Percentiles rank a stretch among this genome's conserved stretches.
phyloP scores from a whole-genome alignment of 2,329 filamentous ascomycete species.

The Talaromyces sp. region DNA sequence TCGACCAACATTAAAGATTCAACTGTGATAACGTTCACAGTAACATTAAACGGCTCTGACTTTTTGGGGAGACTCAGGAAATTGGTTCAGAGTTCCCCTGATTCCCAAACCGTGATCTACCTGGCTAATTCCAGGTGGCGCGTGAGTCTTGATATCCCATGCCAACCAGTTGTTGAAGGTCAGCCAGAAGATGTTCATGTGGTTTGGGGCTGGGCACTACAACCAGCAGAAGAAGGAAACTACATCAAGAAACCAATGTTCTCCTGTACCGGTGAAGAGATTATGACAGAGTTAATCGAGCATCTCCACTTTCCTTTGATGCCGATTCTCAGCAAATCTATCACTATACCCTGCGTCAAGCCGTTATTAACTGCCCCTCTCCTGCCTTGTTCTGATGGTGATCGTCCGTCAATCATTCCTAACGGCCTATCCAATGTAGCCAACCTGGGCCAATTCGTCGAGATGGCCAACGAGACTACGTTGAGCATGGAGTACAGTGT shows the following conservation, averaged over 20 bases:
- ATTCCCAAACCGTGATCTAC: not conserved
- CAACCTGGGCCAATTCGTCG: not conserved
- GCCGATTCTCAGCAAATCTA: not conserved
- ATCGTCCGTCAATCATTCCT: not conserved
- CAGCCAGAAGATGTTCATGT: not conserved
- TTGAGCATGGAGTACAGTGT: not conserved
- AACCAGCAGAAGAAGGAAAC: not conserved
- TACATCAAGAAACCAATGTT: not conserved
- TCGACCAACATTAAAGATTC: slow-evolving; percentile 28
- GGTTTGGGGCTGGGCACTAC: not conserved
- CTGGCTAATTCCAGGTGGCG: not conserved
- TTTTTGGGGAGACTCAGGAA: not conserved
- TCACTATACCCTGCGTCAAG: not conserved
- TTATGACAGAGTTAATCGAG: not conserved
- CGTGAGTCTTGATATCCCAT: not conserved
- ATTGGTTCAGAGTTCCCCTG: not conserved
- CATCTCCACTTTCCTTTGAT: not conserved
- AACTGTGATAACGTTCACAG: slow-evolving; percentile 30
- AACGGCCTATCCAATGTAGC: not conserved
- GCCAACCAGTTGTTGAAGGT: not conserved
- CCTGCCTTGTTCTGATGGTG: not conserved
- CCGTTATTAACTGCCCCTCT: not conserved
- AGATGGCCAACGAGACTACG: not conserved
- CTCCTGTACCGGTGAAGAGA: not conserved
- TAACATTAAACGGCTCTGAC: slow-evolving; percentile 22